Conservation (phyloP, 139 green algal species). For the Nannochloris sp. region DNA sequence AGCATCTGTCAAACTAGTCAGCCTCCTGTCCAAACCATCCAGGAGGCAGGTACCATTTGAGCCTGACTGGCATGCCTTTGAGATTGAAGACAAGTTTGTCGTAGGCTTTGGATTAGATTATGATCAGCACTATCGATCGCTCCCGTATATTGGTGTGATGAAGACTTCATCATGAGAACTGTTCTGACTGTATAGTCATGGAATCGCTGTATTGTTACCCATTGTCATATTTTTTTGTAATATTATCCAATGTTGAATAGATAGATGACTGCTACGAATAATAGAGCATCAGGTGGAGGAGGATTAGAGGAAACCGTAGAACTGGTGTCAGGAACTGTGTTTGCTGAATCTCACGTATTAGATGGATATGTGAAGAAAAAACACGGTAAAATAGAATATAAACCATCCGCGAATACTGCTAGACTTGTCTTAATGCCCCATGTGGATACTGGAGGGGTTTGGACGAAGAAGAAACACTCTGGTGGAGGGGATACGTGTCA, state of each 20-base stretch:
- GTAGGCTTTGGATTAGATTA: constrained; percentile 92
- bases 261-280: no score
- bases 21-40: constrained; percentile 66
- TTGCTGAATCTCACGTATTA: background rate
- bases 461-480: no score
- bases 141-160: constrained; percentile 77
- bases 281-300: no score
- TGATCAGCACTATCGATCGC: constrained; percentile 57
- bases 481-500: no score
- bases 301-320: no score
- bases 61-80: constrained; percentile 52
- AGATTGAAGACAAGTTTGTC: constrained; percentile 73
- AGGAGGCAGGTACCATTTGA: constrained; percentile 43
- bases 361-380: constrained; percentile 1
- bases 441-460: no score
- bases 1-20: constrained; percentile 35
- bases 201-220: no score
- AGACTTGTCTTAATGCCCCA: no score
- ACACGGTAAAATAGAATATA: background rate
- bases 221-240: no score
- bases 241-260: no score
- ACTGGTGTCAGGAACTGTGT: background rate
- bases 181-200: no score
- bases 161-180: constrained; percentile 10
- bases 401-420: background rate